phyloP scores from a whole-genome alignment of 2,329 filamentous ascomycete species.

The Sarocladiaceae sp. region DNA sequence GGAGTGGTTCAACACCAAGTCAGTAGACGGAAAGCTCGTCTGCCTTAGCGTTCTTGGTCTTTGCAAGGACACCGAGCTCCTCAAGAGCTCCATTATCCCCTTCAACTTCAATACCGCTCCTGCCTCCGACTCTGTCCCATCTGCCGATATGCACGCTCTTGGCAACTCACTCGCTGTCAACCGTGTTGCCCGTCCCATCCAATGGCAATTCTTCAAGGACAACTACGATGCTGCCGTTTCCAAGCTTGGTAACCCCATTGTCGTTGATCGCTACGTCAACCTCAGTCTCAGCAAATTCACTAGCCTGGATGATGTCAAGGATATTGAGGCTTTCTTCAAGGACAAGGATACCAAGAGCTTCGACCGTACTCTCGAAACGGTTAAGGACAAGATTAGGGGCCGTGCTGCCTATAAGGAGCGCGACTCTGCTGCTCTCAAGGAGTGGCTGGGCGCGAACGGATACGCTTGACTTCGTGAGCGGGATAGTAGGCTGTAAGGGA shows the following conservation, averaged over 20 bases:
- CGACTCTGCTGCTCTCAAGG: slow-evolving; percentile 67
- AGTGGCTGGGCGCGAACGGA: slow-evolving; percentile 65
- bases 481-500: background rate
- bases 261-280: slow-evolving; percentile 85
- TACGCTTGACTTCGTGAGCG: slow-evolving; percentile 30
- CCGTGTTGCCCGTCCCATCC: slow-evolving; percentile 62
- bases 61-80: slow-evolving; percentile 63
- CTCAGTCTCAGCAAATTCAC: slow-evolving; percentile 75
- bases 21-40: slow-evolving; percentile 88
- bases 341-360: slow-evolving; percentile 82
- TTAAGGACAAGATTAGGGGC: slow-evolving; percentile 79
- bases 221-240: slow-evolving; percentile 74
- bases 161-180: slow-evolving; percentile 71
- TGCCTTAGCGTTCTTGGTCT: slow-evolving; percentile 72
- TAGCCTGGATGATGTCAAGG: slow-evolving; percentile 61
- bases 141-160: slow-evolving; percentile 83
- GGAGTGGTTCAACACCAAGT: slow-evolving; percentile 77
- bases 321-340: slow-evolving; percentile 82
- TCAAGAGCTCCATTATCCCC: slow-evolving; percentile 61
- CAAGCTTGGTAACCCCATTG: slow-evolving; percentile 77
- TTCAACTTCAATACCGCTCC: slow-evolving; percentile 72
- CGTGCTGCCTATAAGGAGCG: slow-evolving; percentile 78
- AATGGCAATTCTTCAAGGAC: slow-evolving; percentile 83
- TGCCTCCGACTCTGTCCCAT: slow-evolving; percentile 62
- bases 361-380: slow-evolving; percentile 79